A percentile compares a stretch with the other conserved stretches of the same genome.
phyloP scores from a whole-genome alignment of 805 yeast species.

The Starmerella bacillaris region DNA sequence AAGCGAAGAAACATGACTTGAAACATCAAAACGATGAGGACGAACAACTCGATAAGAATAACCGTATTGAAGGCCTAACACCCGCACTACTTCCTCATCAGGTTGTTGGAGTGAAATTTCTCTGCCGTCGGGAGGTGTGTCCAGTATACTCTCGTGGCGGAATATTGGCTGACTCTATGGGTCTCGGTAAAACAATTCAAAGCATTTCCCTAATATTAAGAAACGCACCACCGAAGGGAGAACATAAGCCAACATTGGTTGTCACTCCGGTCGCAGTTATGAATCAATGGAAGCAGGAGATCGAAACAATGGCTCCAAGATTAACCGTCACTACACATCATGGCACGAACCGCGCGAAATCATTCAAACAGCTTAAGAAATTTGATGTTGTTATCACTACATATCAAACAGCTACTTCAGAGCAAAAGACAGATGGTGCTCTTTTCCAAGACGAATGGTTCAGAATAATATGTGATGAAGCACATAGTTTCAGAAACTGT shows the following conservation, averaged over 20 bases:
- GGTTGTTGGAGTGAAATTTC: slow-evolving; percentile 28
- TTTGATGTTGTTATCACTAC: slow-evolving; percentile 26
- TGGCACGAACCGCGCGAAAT: slow-evolving; percentile 19
- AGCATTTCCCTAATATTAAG: slow-evolving; percentile 46
- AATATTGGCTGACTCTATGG: slow-evolving; percentile 76
- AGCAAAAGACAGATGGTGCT: slow-evolving; percentile 15
- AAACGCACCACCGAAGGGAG: slow-evolving; percentile 10
- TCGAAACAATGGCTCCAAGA: slow-evolving; percentile 24
- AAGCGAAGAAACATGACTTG: neutral
- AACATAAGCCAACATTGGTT: slow-evolving; percentile 23
- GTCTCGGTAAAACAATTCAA: slow-evolving; percentile 74
- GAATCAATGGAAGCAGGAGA: slow-evolving; percentile 28
- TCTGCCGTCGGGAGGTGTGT: slow-evolving; percentile 25
- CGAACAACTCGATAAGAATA: neutral
- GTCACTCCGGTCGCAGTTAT: slow-evolving; percentile 29
- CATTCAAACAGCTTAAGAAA: slow-evolving; percentile 9
- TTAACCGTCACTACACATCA: slow-evolving; percentile 21
- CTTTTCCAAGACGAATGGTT: slow-evolving; percentile 26
- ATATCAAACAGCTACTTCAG: slow-evolving; percentile 21
- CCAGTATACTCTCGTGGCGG: slow-evolving; percentile 31
- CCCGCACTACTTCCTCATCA: slow-evolving; percentile 32
- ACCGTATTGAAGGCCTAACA: slow-evolving; percentile 24
- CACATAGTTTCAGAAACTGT: slow-evolving; percentile 41
- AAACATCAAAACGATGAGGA: slow-evolving; percentile 1
- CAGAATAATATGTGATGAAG: slow-evolving; percentile 49